A percentile compares a stretch with the other conserved stretches of the same genome.
Evolutionary conservation across 2,329 filamentous ascomycete species (phyloP).

Genomic region (Phaeosphaeriaceae sp.): DNA sequence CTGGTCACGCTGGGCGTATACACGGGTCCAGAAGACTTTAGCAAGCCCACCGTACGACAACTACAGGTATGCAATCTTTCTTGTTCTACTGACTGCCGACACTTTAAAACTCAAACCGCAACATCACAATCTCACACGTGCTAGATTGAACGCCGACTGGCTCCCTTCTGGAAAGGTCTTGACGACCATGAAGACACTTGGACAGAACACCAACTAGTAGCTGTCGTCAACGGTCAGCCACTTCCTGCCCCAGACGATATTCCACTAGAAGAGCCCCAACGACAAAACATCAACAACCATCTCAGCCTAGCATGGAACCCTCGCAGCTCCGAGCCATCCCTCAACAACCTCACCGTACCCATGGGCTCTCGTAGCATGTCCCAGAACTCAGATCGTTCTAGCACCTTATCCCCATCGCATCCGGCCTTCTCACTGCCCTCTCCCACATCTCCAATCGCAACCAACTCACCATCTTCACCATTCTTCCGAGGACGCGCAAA

Average conservation of each 20-base stretch:
- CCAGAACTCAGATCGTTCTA: conserved; percentile 73
- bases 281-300: conserved; percentile 41
- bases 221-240: conserved; percentile 81
- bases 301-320: conserved; percentile 50
- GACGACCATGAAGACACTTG: conserved; percentile 88
- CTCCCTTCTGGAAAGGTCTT: conserved; percentile 93
- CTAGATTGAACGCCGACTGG: conserved; percentile 91
- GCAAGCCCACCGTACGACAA: conserved; percentile 84
- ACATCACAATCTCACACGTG: conserved; percentile 24
- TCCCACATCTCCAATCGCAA: conserved; percentile 60
- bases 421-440: conserved; percentile 67
- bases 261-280: conserved; percentile 69
- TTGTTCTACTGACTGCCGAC: too few species aligned
- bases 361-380: conserved; percentile 80
- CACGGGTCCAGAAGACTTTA: conserved; percentile 90
- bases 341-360: conserved; percentile 79
- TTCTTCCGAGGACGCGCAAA: conserved; percentile 85
- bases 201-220: conserved; percentile 95
- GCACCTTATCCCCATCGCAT: conserved; percentile 64
- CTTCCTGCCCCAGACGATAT: conserved; percentile 85
- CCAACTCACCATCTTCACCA: conserved; percentile 50
- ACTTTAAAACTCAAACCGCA: too few species aligned
- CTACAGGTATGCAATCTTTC: conserved; percentile 82
- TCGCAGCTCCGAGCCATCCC: conserved; percentile 63
- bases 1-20: conserved; percentile 94